Base-by-base conservation (phyloP, 179 eudicot species). In the Drosera spatulata region DNA sequence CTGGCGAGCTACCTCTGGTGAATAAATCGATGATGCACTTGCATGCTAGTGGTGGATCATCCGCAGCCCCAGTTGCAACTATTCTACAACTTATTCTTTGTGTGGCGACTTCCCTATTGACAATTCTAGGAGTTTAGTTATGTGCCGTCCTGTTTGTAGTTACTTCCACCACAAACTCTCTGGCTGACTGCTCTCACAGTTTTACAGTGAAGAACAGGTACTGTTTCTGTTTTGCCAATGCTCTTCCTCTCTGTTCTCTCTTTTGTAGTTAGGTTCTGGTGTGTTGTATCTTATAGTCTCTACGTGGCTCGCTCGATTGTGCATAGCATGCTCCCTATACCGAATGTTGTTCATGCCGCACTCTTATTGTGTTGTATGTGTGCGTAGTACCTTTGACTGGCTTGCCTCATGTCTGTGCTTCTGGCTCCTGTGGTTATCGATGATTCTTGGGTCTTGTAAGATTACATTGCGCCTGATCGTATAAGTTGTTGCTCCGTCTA, bases 21-120 rank as follows among this genome's bases (percentile, higher is more conserved):
- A 89, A 89, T 81, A 82, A 82, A 63, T 66, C 87, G 10, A 82
- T 81, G 89, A 84, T 89, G 91, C 73, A 86, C 63, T 63, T 87
- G 62, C 89, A 63, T 61, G 33, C 33, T 22, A 22, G 33, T 22
- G 33, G 33, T 22, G 51, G 65, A 13, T 15, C 68, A 62, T 70
- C 64, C 50, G 39, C 60, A 71, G 71, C 62, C 50, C 4, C 78
- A 76, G 78, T 82, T 78, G 69, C 13, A 67, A 59, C 48, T 58
- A 66, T 52, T 14, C 11, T 65, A 22, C 71, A 55, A 54, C 58
- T 63, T 58, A 41, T 73, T 57, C 59, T 55, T 55, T 65, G 44
- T 15, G 58, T 41, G 12, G 11, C 5, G 52, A 49, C 52, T 49
- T 11, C 12, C 4, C 52, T 22, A 22, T 22, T 1, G 33, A 22